phyloP scores from a whole-genome alignment of 139 green algal species.

The Chlorella sp. region DNA sequence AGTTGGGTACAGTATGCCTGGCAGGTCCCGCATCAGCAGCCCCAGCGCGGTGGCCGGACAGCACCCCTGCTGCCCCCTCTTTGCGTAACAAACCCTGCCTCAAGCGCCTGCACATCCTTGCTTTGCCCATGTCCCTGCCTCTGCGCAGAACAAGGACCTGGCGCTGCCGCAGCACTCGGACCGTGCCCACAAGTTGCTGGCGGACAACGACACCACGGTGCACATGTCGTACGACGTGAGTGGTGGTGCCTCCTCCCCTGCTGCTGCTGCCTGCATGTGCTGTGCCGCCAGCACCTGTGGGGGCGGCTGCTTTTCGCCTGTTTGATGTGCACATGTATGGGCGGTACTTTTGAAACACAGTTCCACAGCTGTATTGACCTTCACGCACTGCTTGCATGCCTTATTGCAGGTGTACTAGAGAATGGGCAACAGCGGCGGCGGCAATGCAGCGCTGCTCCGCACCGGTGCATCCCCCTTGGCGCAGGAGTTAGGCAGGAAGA shows the following conservation, averaged over 20 bases:
- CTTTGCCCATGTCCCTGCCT: not conserved
- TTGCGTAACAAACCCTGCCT: not conserved
- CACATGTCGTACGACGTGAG: conserved; percentile 40
- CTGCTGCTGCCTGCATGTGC: too few species aligned
- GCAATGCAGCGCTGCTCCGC: not conserved
- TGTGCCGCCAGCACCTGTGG: not conserved
- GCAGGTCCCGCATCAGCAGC: too few species aligned
- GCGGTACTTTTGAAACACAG: not conserved
- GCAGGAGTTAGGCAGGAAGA: conserved; percentile 6
- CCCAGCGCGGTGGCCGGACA: too few species aligned
- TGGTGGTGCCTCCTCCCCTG: not conserved
- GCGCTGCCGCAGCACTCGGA: conserved; percentile 62
- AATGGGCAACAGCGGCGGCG: not conserved
- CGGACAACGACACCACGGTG: conserved; percentile 54
- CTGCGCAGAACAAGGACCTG: conserved; percentile 55
- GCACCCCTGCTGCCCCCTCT: not conserved
- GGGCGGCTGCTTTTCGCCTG: not conserved
- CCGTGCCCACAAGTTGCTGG: conserved; percentile 61
- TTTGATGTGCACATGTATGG: not conserved
- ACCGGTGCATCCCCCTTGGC: not conserved
- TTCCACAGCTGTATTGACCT: not conserved
- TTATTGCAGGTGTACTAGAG: conserved; percentile 23
- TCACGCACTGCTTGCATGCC: not conserved
- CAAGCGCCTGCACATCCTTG: not conserved
- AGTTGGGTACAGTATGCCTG: not conserved